Percentiles rank a stretch among this genome's conserved stretches.
Conservation (phyloP, 257 asterid species). For the Solanum bulbocastanum region DNA sequence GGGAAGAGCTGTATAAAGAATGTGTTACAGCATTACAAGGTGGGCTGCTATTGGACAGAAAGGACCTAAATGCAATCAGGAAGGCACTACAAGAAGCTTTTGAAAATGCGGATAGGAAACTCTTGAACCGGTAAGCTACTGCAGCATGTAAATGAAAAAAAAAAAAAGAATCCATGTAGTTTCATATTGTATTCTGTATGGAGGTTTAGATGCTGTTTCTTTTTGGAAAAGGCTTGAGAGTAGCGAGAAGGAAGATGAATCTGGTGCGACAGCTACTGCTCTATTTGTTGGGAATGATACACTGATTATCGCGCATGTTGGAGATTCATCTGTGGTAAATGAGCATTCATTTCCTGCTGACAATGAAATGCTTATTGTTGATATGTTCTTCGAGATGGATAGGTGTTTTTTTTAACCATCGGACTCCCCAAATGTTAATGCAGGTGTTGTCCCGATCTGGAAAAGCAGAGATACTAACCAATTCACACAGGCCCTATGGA, state of each 20-base stretch:
- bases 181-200: constrained; percentile 31
- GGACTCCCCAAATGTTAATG: background rate
- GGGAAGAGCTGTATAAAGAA: constrained; percentile 84
- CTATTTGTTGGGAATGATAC: constrained; percentile 44
- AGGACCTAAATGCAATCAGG: constrained; percentile 43
- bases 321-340: constrained; percentile 83
- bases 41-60: constrained; percentile 43
- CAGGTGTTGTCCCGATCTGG: constrained; percentile 79
- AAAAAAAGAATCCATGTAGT: constrained; percentile 3
- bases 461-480: constrained; percentile 54
- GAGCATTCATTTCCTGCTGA: background rate
- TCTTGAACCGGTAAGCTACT: constrained; percentile 51
- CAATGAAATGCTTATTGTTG: background rate
- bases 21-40: constrained; percentile 69
- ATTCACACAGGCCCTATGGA: constrained; percentile 92
- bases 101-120: constrained; percentile 52
- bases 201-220: constrained; percentile 51
- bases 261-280: constrained; percentile 93
- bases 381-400: background rate
- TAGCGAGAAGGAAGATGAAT: constrained; percentile 53
- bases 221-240: constrained; percentile 87
- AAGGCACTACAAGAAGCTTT: constrained; percentile 71
- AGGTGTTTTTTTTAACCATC: background rate
- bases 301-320: constrained; percentile 68
- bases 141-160: background rate